Evolutionary conservation across 192 early-diverging fungal species (phyloP).

Genomic region (Coemansia sp.): DNA sequence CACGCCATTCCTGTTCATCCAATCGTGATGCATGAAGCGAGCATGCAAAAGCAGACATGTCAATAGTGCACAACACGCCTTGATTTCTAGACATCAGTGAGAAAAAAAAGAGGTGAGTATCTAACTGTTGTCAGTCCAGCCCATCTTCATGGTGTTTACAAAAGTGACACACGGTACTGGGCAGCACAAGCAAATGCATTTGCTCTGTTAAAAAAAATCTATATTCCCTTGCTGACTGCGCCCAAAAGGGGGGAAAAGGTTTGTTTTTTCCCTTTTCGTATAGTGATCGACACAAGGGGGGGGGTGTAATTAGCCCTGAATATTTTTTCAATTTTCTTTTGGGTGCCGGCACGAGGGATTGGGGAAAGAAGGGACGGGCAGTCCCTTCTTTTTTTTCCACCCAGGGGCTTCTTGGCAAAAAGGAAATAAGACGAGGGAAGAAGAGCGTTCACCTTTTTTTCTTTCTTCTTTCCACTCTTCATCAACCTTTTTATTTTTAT

Average conservation of each 20-base stretch:
- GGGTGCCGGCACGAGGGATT: not conserved
- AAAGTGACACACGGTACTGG: too few species aligned
- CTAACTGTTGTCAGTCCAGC: not conserved
- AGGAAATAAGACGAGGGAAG: not conserved
- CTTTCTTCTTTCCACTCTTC: not conserved
- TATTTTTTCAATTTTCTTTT: slow-evolving; percentile 5
- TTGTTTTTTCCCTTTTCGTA: not conserved
- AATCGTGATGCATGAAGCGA: not conserved
- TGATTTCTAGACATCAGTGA: not conserved
- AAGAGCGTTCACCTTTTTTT: not conserved
- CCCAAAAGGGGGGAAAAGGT: too few species aligned
- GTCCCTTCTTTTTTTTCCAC: not conserved
- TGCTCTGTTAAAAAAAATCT: too few species aligned
- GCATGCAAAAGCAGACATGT: not conserved
- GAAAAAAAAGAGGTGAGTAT: not conserved
- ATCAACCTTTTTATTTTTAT: not conserved
- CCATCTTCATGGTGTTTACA: not conserved
- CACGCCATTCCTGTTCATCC: not conserved
- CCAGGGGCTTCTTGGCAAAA: not conserved
- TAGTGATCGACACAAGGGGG: too few species aligned
- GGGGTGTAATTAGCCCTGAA: too few species aligned
- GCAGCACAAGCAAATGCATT: too few species aligned
- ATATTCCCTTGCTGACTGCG: too few species aligned
- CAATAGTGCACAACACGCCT: not conserved
- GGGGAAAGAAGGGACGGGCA: not conserved